Evolutionary conservation across 345 rosid genomes (phyloP).

Genomic region (Arabidopsis arenosa): DNA sequence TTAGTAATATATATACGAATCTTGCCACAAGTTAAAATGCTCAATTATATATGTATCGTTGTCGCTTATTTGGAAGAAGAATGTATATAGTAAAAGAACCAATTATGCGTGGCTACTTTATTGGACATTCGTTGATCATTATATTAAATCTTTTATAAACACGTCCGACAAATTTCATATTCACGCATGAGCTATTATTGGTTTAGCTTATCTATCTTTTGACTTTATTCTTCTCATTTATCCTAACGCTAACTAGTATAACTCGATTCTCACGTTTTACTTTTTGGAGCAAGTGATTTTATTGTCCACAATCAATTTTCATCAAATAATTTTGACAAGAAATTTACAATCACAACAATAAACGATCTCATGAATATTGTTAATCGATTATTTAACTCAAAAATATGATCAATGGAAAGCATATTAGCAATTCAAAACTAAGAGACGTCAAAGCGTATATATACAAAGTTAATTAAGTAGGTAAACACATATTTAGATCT

Average conservation of each 20-base stretch:
- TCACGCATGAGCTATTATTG: slow-evolving; percentile 29
- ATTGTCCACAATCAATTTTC: not conserved
- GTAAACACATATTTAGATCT: not conserved
- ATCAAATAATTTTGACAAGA: not conserved
- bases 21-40: slow-evolving; percentile 27
- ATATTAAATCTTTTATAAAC: not conserved
- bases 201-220: slow-evolving; percentile 22
- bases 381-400: not conserved
- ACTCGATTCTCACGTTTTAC: slow-evolving; percentile 25
- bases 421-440: not conserved
- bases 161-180: slow-evolving; percentile 42
- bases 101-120: slow-evolving; percentile 37
- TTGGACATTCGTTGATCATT: slow-evolving; percentile 34
- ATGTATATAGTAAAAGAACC: slow-evolving; percentile 4
- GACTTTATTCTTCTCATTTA: not conserved
- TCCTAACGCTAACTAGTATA: slow-evolving; percentile 34
- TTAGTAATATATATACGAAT: not conserved
- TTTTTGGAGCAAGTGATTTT: slow-evolving; percentile 4
- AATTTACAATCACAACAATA: not conserved
- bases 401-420: not conserved
- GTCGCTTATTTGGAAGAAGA: not conserved
- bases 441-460: no score
- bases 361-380: not conserved
- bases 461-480: no score
- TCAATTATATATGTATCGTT: not conserved